phyloP scores from a whole-genome alignment of 2,329 filamentous ascomycete genomes.

The Aureobasidium zeae region DNA sequence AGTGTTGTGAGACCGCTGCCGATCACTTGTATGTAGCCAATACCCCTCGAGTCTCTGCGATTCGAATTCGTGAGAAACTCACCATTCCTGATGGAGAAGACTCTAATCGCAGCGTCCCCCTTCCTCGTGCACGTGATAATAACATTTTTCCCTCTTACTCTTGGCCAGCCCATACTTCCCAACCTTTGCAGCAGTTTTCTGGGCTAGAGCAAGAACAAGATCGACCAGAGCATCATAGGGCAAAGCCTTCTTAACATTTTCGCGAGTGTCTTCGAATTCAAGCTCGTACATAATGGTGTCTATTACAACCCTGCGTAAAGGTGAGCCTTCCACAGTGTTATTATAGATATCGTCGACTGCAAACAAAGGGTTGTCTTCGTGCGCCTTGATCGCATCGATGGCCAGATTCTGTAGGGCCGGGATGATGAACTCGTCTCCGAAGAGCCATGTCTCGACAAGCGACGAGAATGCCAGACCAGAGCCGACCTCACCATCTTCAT shows the following conservation, averaged over 20 bases:
- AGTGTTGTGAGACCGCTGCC: no score
- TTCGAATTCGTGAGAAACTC: no score
- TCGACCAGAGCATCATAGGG: background rate
- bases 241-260: background rate
- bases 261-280: background rate
- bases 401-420: conserved; percentile 16
- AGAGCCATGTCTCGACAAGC: conserved; percentile 16
- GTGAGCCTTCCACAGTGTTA: conserved; percentile 4
- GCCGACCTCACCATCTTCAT: background rate
- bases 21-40: no score
- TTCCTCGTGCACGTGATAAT: conserved; percentile 1
- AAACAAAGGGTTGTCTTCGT: background rate
- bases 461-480: background rate
- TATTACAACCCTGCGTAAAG: conserved; percentile 11
- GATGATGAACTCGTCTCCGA: conserved; percentile 17
- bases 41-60: no score
- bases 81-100: no score
- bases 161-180: background rate
- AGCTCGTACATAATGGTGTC: conserved; percentile 3
- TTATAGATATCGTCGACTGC: conserved; percentile 15
- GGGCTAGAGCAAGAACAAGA: background rate
- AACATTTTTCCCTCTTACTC: background rate
- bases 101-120: background rate
- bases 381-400: background rate
- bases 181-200: background rate